These are phyloP conservation scores for Ramaria rubella DNA, from an alignment of 768 basidiomycete genomes.

Conservation along the genomic window DNA sequence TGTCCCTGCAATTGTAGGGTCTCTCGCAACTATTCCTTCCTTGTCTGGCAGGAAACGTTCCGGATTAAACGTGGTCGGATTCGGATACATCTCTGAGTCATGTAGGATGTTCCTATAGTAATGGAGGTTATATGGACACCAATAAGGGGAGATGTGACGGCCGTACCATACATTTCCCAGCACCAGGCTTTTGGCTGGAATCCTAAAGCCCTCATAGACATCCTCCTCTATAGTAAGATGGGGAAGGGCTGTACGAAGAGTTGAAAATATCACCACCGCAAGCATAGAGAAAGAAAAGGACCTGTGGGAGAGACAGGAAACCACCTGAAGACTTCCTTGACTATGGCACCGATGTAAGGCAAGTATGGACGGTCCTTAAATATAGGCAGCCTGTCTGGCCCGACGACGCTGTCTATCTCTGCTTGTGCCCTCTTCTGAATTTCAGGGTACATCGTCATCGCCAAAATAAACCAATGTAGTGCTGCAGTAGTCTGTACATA, in stretches of 20 bases:
- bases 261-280: neutral
- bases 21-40: constrained; percentile 2
- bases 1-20: neutral
- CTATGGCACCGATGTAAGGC: neutral
- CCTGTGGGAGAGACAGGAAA: neutral
- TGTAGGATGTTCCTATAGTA: constrained; percentile 4
- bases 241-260: neutral
- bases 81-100: constrained; percentile 3
- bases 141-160: neutral
- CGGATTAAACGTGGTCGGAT: constrained; percentile 3
- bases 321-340: constrained; percentile 3
- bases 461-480: neutral
- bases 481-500: neutral
- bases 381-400: neutral
- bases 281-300: neutral
- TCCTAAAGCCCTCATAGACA: neutral
- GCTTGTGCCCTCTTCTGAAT: neutral
- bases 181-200: neutral
- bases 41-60: constrained; percentile 6
- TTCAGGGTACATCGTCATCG: neutral
- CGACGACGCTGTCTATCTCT: constrained; percentile 1
- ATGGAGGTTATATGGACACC: neutral
- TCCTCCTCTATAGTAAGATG: constrained; percentile 4
- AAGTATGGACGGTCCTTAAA: neutral
- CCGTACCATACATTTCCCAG: constrained; percentile 4